Conservation (phyloP, 1,284 basidiomycete species). For the Marasmius sp. region DNA sequence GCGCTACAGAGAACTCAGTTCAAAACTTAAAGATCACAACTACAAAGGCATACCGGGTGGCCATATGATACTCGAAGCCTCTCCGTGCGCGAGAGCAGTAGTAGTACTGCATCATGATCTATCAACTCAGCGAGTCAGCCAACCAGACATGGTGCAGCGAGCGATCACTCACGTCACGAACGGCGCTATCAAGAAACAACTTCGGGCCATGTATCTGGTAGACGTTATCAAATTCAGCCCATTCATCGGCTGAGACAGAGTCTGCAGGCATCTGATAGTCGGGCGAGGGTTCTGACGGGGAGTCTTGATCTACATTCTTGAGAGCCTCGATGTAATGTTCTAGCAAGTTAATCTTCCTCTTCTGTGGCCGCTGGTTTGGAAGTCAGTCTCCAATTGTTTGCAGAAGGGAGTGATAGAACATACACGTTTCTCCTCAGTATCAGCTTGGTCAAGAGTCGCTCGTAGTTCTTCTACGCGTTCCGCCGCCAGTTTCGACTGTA, state of each 20-base stretch:
- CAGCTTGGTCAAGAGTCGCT: slow-evolving; percentile 26
- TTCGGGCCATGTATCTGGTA: slow-evolving; percentile 90
- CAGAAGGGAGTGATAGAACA: not conserved
- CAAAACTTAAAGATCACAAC: slow-evolving; percentile 5
- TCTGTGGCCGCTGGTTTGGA: slow-evolving; percentile 19
- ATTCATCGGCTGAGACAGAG: slow-evolving; percentile 67
- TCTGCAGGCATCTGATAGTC: slow-evolving; percentile 69
- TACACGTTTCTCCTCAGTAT: slow-evolving; percentile 13
- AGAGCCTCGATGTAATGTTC: slow-evolving; percentile 63
- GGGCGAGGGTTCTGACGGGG: slow-evolving; percentile 31
- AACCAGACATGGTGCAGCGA: not conserved
- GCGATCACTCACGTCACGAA: slow-evolving; percentile 63
- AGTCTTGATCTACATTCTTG: slow-evolving; percentile 41
- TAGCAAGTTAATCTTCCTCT: slow-evolving; percentile 60
- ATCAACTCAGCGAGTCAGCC: slow-evolving; percentile 7
- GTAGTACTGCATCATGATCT: slow-evolving; percentile 91
- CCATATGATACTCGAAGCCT: slow-evolving; percentile 87
- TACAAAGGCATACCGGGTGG: slow-evolving; percentile 61
- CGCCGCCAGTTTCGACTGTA: slow-evolving; percentile 69
- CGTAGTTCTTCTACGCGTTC: slow-evolving; percentile 55
- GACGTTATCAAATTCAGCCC: slow-evolving; percentile 86
- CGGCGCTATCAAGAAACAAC: slow-evolving; percentile 78
- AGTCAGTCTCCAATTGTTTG: not conserved
- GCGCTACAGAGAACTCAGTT: slow-evolving; percentile 46
- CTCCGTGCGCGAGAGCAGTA: slow-evolving; percentile 76